Evolutionary conservation across 768 basidiomycete genomes (phyloP).

Genomic region (Boletus subparvulus): DNA sequence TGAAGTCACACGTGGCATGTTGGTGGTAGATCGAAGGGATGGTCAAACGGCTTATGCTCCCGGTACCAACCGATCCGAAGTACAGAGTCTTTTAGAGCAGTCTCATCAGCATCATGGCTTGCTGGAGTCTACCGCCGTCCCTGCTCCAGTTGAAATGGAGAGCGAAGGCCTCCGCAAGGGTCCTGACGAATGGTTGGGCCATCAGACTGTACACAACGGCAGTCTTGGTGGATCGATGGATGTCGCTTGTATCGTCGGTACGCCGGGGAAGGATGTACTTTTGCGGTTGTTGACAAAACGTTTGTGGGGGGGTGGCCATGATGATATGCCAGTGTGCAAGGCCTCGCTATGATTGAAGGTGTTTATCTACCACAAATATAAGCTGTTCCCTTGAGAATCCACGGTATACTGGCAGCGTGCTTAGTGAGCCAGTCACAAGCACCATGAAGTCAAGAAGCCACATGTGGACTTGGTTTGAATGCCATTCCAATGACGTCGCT

Average conservation of each 20-base stretch:
- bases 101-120: constrained; percentile 32
- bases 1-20: constrained; percentile 83
- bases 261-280: constrained; percentile 61
- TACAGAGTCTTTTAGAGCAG: constrained; percentile 53
- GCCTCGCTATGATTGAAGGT: neutral
- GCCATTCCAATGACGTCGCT: constrained; percentile 9
- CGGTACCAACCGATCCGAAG: constrained; percentile 62
- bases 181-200: constrained; percentile 21
- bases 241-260: constrained; percentile 51
- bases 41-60: constrained; percentile 64
- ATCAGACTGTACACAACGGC: constrained; percentile 18
- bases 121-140: constrained; percentile 52
- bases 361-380: neutral
- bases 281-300: constrained; percentile 49
- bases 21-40: constrained; percentile 76
- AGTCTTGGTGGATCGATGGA: constrained; percentile 32
- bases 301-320: constrained; percentile 47
- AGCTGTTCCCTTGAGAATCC: neutral
- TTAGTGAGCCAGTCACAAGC: neutral
- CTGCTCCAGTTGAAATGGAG: constrained; percentile 55
- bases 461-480: neutral
- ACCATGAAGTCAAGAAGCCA: neutral
- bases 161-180: constrained; percentile 11
- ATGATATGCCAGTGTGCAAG: neutral
- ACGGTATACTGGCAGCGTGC: neutral